Evolutionary conservation across 345 rosid species (phyloP), one percentile per base, ranked within the genome.

Genomic region (Eucalyptus erythrocorys): DNA sequence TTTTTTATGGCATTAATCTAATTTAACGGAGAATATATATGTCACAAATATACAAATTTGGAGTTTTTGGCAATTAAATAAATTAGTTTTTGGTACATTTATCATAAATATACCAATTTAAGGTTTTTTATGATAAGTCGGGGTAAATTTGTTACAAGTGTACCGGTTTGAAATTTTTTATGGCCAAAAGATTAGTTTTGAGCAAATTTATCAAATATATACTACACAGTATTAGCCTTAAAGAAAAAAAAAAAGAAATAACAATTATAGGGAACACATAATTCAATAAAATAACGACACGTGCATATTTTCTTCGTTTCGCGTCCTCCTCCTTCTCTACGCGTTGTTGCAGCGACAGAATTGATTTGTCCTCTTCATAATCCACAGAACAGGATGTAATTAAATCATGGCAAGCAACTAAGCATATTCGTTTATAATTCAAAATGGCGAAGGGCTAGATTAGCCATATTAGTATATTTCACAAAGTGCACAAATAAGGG

Each of bases 81-180:
- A 45, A 45, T 45, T 45, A 45, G 3, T 45, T 45, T 45, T 45
- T 3, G 8, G 47, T 1, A 45, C 8, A 45, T 45, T 45, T 12
- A 3, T 48, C 4, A 48, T 13, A 48, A 48, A 48, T 48, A 48
- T 51, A 51, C 10, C 0, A 0, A 4, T 51, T 51, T 51, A 51
- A 51, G 57, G 24, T 51, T 19, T 51, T 51, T 51, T 7, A 51
- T 3, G 4, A 51, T 51, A 19, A 51, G 0, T 51, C 9, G 10
- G 1, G 1, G 0, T 51, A 51, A 51, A 51, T 51, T 51, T 51
- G 10, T 21, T 1, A 51, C 10, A 1, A 0, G 4, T 51, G 2
- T 51, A 21, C 9, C 2, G 1, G 2, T 51, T 19, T 51, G 4
- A 51, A 10, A 0, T 51, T 51, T 51, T 51, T 8, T 10, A 19